phyloP scores from a whole-genome alignment of 2,329 filamentous ascomycete genomes.

The Mycogone perniciosa region DNA sequence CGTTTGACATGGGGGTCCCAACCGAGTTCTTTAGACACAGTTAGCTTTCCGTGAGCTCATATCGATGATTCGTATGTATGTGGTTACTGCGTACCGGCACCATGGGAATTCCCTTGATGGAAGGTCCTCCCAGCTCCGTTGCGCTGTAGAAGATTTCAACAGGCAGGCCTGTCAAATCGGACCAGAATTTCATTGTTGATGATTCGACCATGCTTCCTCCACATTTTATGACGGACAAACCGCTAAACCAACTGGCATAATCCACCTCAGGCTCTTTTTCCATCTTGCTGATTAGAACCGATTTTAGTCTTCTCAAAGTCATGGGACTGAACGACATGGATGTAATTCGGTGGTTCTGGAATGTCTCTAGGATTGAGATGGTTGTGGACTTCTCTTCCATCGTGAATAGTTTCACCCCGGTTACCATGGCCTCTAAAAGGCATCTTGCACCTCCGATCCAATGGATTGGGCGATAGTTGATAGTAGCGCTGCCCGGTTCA shows the following conservation, averaged over 20 bases:
- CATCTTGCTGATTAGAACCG: neutral
- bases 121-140: constrained; percentile 7
- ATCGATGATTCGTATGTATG: neutral
- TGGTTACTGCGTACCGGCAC: neutral
- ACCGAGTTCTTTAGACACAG: neutral
- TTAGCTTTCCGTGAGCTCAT: neutral
- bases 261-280: neutral
- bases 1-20: neutral
- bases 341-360: constrained; percentile 10
- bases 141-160: constrained; percentile 8
- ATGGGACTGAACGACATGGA: constrained; percentile 7
- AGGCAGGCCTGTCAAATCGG: constrained; percentile 1
- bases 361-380: constrained; percentile 1
- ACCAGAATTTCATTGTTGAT: constrained; percentile 8
- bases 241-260: constrained; percentile 1
- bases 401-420: constrained; percentile 6
- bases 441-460: constrained; percentile 12
- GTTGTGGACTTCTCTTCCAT: constrained; percentile 4
- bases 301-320: constrained; percentile 7
- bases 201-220: neutral
- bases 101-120: neutral
- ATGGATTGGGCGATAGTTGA: constrained; percentile 13
- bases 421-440: constrained; percentile 5
- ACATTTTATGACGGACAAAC: neutral
- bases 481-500: neutral